Evolutionary conservation across 2,329 filamentous ascomycete genomes (phyloP), one percentile per base, ranked within the genome.

Genomic region (Hyphodiscus sp.): DNA sequence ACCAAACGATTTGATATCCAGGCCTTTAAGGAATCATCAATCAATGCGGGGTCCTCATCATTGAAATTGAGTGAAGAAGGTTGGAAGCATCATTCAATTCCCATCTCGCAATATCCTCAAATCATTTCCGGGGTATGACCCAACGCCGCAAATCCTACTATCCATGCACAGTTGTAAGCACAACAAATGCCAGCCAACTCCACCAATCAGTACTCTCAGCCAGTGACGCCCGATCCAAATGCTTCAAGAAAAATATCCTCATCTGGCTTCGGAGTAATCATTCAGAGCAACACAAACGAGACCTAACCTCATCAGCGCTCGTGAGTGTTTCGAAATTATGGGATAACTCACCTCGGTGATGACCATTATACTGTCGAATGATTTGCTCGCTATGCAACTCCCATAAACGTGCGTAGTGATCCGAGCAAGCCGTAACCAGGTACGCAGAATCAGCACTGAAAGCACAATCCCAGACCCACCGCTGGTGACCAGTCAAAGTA

Each of bases 381-480:
- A 89, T 86, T 53, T 76, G 79, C 64, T 86, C 83, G 49, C 80
- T 84, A 48, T 79, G 76, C 54, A 89, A 69, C 69, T 89, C 86
- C 86, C 86, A 89, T 54, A 89, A 69, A 20, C 86, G 72, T 5
- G 86, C 86, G 68, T 87, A 89, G 63, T 89, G 86, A 65, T 89
- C 86, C 47, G 79, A 84, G 61, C 85, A 89, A 1, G 86, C 85
- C 0, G 86, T 89, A 16, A 89, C 86, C 5, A 89, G 71, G 62
- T 89, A 89, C 1, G 86, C 86, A 2, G 78, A 83, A 65, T 89
- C 86, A 2, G 86, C 86, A 49, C 81, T 86, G 67, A 89, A 89
- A 0, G 86, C 86, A 62, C 86, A 89, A 64, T 89, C 86, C 86
- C 86, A 89, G 1, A 89, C 86, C 86, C 86, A 89, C 29, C 86